phyloP scores from a whole-genome alignment of 106 monocot genomes.

The Acanthochlamys bracteata region DNA sequence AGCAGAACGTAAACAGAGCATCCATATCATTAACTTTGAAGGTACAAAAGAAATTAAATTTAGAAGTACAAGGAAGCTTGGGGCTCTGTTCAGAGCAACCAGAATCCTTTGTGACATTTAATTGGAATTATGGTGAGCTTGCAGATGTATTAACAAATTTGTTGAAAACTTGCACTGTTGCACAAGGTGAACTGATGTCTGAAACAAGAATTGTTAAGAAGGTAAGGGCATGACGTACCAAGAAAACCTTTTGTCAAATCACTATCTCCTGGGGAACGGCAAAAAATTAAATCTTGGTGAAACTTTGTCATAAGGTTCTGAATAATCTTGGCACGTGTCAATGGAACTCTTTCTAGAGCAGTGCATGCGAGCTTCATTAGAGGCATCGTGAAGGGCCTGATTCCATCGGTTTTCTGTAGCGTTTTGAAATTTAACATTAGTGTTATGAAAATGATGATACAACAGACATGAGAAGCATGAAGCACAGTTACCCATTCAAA shows the following conservation, averaged over 20 bases:
- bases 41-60: too few species aligned
- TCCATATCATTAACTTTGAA: too few species aligned
- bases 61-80: too few species aligned
- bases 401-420: constrained; percentile 81
- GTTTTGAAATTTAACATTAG: constrained; percentile 2
- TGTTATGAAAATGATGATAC: background rate
- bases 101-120: too few species aligned
- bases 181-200: background rate
- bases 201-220: background rate
- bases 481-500: background rate
- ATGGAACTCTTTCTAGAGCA: constrained; percentile 86
- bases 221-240: constrained; percentile 25
- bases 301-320: constrained; percentile 75
- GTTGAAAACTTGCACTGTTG: too few species aligned
- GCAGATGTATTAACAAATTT: too few species aligned
- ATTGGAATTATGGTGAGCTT: too few species aligned
- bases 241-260: constrained; percentile 54
- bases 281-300: constrained; percentile 95
- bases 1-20: too few species aligned
- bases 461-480: background rate
- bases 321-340: constrained; percentile 70
- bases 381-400: constrained; percentile 98
- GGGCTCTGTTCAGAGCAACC: too few species aligned
- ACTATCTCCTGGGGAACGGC: constrained; percentile 72
- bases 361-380: constrained; percentile 94